Conservation (phyloP, 768 basidiomycete species). For the Lactifluus piperatus region DNA sequence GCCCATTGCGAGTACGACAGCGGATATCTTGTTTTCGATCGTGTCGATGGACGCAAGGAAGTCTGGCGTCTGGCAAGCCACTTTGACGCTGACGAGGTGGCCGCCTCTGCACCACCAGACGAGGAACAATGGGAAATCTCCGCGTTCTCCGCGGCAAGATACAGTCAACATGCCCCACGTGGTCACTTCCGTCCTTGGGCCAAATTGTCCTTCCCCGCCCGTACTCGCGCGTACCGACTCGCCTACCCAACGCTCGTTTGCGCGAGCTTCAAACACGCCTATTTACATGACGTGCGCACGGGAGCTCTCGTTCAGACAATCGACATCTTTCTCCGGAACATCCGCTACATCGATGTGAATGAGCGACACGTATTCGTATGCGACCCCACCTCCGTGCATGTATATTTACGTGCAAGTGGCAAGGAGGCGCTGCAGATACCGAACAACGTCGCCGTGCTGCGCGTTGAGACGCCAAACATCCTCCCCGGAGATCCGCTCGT, state of each 20-base stretch:
- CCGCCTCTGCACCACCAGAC: background rate
- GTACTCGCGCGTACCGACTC: conserved; percentile 50
- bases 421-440: conserved; percentile 33
- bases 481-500: conserved; percentile 4
- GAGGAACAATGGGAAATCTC: conserved; percentile 27
- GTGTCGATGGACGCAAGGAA: conserved; percentile 48
- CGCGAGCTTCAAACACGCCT: conserved; percentile 36
- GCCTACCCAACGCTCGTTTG: conserved; percentile 59
- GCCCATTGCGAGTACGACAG: conserved; percentile 69
- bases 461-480: background rate
- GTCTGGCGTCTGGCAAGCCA: conserved; percentile 51
- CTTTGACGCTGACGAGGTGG: conserved; percentile 3
- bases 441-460: background rate
- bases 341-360: conserved; percentile 57
- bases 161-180: conserved; percentile 19
- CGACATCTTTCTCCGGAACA: conserved; percentile 28
- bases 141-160: conserved; percentile 17
- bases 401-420: conserved; percentile 45
- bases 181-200: conserved; percentile 62
- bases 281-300: conserved; percentile 54
- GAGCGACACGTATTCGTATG: conserved; percentile 53
- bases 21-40: conserved; percentile 67
- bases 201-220: conserved; percentile 39
- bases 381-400: conserved; percentile 37
- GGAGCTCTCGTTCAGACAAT: conserved; percentile 43